Evolutionary conservation across 352 stramenopile species (phyloP).

Genomic region (Phytophthora syringae): DNA sequence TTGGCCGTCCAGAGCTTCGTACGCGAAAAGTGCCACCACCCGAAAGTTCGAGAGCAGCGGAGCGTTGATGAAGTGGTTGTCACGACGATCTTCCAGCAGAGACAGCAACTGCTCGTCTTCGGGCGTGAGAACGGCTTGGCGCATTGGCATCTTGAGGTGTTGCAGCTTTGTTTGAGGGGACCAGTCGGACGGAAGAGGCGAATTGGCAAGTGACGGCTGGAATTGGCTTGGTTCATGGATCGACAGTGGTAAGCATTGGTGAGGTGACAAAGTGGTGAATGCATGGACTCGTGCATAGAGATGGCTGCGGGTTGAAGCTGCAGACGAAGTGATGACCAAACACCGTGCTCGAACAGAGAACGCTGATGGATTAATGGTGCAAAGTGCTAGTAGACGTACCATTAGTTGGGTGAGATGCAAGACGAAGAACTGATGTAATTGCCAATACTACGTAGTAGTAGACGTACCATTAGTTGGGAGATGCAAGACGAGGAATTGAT

Average conservation of each 20-base stretch:
- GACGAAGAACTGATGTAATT: too few relatives aligned
- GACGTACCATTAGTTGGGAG: too few relatives aligned
- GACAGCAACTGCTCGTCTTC: constrained; percentile 55
- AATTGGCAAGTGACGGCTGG: not conserved
- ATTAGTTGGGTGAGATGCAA: too few relatives aligned
- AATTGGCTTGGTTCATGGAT: not conserved
- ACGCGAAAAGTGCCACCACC: constrained; percentile 64
- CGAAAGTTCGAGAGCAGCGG: constrained; percentile 56
- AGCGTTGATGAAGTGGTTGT: constrained; percentile 39
- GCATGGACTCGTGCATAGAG: constrained; percentile 29
- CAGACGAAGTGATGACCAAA: too few relatives aligned
- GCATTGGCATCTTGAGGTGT: constrained; percentile 40
- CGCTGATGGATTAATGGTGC: too few relatives aligned
- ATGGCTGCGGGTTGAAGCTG: constrained; percentile 27
- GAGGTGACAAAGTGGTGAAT: constrained; percentile 30
- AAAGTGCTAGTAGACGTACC: too few relatives aligned
- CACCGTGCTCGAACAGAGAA: too few relatives aligned
- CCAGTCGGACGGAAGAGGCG: not conserved
- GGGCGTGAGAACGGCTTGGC: constrained; percentile 43
- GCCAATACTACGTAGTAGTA: too few relatives aligned
- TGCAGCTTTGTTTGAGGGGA: not conserved
- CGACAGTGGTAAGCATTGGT: constrained; percentile 24
- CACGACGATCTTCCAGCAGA: constrained; percentile 53
- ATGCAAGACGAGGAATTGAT: too few relatives aligned
- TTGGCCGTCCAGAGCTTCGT: constrained; percentile 56